phyloP scores from a whole-genome alignment of 2,329 filamentous ascomycete genomes.

The Neurospora sp. region DNA sequence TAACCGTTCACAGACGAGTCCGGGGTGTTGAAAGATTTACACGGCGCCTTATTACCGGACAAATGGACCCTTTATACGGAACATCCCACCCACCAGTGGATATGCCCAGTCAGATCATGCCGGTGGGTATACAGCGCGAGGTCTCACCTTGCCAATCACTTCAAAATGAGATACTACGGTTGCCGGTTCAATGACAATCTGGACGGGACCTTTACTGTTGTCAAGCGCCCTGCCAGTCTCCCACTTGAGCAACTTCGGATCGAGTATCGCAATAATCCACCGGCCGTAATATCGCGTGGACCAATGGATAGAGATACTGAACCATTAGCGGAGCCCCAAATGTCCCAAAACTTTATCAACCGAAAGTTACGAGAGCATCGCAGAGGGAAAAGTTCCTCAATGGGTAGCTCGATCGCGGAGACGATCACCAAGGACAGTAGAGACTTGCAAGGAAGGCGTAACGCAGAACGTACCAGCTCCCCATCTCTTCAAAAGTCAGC shows the following conservation, averaged over 20 bases:
- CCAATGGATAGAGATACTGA: neutral
- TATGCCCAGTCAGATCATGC: conserved; percentile 15
- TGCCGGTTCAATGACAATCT: conserved; percentile 14
- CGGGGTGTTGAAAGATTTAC: neutral
- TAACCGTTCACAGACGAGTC: neutral
- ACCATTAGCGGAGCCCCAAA: neutral
- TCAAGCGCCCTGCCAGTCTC: neutral
- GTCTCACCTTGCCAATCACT: conserved; percentile 7
- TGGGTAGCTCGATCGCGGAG: neutral
- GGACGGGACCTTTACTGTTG: conserved; percentile 11
- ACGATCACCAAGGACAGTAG: neutral
- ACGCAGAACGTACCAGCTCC: neutral
- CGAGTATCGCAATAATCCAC: neutral
- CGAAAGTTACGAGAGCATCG: neutral
- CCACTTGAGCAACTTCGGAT: neutral
- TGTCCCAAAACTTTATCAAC: neutral
- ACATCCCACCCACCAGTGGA: conserved; percentile 9
- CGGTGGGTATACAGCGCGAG: conserved; percentile 6
- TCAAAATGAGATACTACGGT: conserved; percentile 6
- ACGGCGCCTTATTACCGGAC: conserved; percentile 10
- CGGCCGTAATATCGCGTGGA: conserved; percentile 5
- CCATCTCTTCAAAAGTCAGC: neutral
- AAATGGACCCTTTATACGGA: conserved; percentile 8
- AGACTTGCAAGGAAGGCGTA: neutral
- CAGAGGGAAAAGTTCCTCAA: neutral